These are phyloP conservation scores for Tephrocybe sp. DNA, from an alignment of 768 basidiomycete genomes.

Conservation along the genomic window DNA sequence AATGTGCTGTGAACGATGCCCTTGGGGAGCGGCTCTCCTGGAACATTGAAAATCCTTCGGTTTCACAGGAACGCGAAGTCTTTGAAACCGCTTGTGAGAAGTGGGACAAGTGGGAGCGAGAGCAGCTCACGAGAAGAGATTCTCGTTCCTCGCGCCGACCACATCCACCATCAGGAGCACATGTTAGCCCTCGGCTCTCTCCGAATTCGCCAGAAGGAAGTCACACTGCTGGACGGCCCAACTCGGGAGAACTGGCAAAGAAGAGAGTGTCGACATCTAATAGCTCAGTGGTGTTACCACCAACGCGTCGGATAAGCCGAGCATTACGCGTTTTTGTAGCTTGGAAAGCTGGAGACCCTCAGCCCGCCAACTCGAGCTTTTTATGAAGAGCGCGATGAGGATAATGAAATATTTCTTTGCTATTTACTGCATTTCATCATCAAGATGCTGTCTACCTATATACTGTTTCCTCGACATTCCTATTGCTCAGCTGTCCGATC, in stretches of 20 bases:
- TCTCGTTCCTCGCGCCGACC: neutral
- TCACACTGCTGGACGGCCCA: neutral
- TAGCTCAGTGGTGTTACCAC: conserved; percentile 20
- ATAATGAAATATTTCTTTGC: no score
- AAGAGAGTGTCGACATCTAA: conserved; percentile 11
- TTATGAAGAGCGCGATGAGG: neutral
- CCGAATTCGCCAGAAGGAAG: neutral
- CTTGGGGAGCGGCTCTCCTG: conserved; percentile 53
- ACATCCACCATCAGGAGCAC: conserved; percentile 5
- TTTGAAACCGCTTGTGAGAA: conserved; percentile 59
- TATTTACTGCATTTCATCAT: no score
- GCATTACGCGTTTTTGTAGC: conserved; percentile 55
- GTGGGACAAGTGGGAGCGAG: conserved; percentile 51
- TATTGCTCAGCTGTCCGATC: neutral
- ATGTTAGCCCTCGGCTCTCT: neutral
- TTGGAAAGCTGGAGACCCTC: conserved; percentile 50
- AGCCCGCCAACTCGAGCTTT: no score
- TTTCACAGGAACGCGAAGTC: conserved; percentile 49
- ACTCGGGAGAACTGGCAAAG: conserved; percentile 2
- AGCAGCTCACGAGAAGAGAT: conserved; percentile 20
- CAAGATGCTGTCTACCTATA: no score
- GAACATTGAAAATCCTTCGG: conserved; percentile 36
- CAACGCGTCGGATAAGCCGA: conserved; percentile 48
- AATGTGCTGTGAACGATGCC: conserved; percentile 44
- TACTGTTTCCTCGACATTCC: no score